Evolutionary conservation across 2,329 filamentous ascomycete genomes (phyloP), one percentile per base, ranked within the genome.

Genomic region (Mollisiaceae sp.): DNA sequence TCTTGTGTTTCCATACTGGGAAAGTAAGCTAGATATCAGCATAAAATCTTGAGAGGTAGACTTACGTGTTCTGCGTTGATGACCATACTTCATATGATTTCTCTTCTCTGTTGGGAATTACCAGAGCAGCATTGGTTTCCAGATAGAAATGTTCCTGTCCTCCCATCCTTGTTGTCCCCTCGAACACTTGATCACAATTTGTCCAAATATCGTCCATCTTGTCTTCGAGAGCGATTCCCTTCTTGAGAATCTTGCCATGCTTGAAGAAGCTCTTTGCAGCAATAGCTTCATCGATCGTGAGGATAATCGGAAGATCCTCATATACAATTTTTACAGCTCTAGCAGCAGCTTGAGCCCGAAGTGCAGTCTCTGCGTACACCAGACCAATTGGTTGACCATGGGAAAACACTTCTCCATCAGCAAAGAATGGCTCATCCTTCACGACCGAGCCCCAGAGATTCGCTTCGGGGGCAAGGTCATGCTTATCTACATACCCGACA

Each of bases 131-230:
- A 70, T 97, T 90, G 0, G 94, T 97, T 79, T 97, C 94, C 1
- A 98, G 84, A 72, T 97, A 98, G 75, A 98, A 97, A 75, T 98
- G 94, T 76, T 98, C 94, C 75, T 98, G 94, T 0, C 94, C 94
- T 56, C 94, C 94, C 87, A 98, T 97, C 60, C 93, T 85, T 18
- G 89, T 86, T 0, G 89, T 87, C 38, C 94, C 94, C 62, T 86
- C 83, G 76, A 97, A 96, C 0, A 74, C 60, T 20, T 41, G 62
- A 43, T 74, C 71, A 55, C 72, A 74, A n/a, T 70, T 69, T 18
- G 56, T 60, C 64, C 71, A 73, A 4, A 70, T 55, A 27, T 66
- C 69, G 8, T 69, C 66, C 63, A 74, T 72, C 11, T 62, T 65
- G 14, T 89, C 91, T 66, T 88, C 86, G 62, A 95, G 89, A 0